These are phyloP conservation scores for Phytophthora meadii DNA, from an alignment of 352 stramenopile genomes.

Conservation along the genomic window DNA sequence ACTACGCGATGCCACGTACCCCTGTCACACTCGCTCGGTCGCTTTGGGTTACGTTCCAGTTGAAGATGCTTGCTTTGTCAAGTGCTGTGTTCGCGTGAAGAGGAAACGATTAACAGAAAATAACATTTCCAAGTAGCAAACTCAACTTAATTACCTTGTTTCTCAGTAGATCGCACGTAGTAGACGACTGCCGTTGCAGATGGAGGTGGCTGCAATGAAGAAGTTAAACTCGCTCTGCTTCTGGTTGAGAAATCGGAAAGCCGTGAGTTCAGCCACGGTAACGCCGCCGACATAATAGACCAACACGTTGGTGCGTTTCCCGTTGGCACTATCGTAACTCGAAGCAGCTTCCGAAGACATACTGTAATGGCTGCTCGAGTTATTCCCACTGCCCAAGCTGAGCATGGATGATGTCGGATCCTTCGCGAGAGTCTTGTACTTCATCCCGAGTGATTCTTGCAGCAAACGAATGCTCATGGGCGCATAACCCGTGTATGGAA, in stretches of 20 bases:
- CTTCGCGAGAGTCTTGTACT: slow-evolving; percentile 59
- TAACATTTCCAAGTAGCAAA: no score
- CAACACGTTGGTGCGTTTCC: slow-evolving; percentile 50
- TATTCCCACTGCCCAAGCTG: slow-evolving; percentile 30
- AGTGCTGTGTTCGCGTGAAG: neutral
- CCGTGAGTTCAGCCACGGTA: slow-evolving; percentile 83
- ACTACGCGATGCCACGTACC: slow-evolving; percentile 44
- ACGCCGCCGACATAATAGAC: slow-evolving; percentile 88
- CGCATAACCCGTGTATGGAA: slow-evolving; percentile 85
- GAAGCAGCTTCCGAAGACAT: slow-evolving; percentile 20
- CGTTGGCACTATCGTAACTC: slow-evolving; percentile 17
- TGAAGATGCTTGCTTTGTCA: slow-evolving; percentile 46
- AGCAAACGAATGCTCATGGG: slow-evolving; percentile 84
- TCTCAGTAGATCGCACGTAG: slow-evolving; percentile 62
- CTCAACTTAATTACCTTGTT: slow-evolving; percentile 2
- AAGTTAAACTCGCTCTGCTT: slow-evolving; percentile 70
- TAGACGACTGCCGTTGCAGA: slow-evolving; percentile 77
- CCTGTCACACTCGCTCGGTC: slow-evolving; percentile 40
- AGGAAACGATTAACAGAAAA: neutral
- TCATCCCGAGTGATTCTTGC: slow-evolving; percentile 77
- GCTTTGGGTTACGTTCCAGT: slow-evolving; percentile 47
- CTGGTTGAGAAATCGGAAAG: slow-evolving; percentile 77
- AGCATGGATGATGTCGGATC: slow-evolving; percentile 41
- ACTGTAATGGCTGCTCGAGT: slow-evolving; percentile 25
- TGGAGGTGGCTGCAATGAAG: slow-evolving; percentile 72